Evolutionary conservation across 176 grass and related monocot genomes (phyloP).

Genomic region (Oryza nivara): DNA sequence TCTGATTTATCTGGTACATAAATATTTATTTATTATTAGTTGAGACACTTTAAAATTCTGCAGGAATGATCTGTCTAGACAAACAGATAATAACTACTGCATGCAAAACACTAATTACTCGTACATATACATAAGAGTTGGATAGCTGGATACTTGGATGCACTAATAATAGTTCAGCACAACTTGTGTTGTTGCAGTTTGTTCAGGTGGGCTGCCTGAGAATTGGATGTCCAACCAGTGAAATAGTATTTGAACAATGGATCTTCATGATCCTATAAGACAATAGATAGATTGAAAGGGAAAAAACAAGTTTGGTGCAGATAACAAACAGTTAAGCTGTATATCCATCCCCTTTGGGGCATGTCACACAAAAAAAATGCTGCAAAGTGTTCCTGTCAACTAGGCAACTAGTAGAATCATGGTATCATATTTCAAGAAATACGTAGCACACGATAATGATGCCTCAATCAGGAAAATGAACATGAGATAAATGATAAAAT

Average conservation of each 20-base stretch:
- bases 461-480: not conserved
- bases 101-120: not conserved
- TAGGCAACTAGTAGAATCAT: not conserved
- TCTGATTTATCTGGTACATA: not conserved
- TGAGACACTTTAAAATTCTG: not conserved
- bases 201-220: slow-evolving; percentile 16
- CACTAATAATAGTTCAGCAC: not conserved
- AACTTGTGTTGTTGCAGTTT: slow-evolving; percentile 1
- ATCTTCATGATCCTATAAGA: not conserved
- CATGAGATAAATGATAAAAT: slow-evolving; percentile 10
- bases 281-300: not conserved
- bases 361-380: not conserved
- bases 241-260: slow-evolving; percentile 8
- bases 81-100: not conserved
- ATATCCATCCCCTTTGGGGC: not conserved
- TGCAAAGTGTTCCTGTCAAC: not conserved
- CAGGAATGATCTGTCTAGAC: slow-evolving; percentile 2
- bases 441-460: not conserved
- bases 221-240: not conserved
- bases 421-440: slow-evolving; percentile 3
- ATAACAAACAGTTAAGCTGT: not conserved
- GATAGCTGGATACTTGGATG: not conserved
- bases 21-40: not conserved
- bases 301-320: not conserved
- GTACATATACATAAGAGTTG: not conserved